These are phyloP conservation scores for Boletellus deceptivus DNA, from an alignment of 1,284 basidiomycete species.

Conservation along the genomic window DNA sequence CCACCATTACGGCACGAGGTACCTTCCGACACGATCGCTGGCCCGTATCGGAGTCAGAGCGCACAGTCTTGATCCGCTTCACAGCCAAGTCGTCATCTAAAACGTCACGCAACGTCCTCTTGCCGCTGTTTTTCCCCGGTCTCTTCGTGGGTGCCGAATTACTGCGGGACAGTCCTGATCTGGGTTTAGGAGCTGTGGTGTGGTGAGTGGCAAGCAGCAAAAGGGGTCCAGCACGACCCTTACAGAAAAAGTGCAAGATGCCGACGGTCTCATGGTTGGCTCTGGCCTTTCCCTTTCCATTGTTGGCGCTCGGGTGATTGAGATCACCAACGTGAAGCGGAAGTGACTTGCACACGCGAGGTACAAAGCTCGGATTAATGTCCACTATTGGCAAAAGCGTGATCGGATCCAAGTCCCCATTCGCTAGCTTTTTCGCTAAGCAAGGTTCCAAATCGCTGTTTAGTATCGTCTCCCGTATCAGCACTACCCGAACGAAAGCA, in stretches of 20 bases:
- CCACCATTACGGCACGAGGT: slow-evolving; percentile 19
- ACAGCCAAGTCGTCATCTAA: slow-evolving; percentile 60
- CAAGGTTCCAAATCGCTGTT: slow-evolving; percentile 61
- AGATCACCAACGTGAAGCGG: slow-evolving; percentile 34
- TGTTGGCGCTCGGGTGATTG: slow-evolving; percentile 33
- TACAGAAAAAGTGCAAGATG: slow-evolving; percentile 65
- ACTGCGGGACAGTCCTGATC: slow-evolving; percentile 27
- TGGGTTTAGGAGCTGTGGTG: slow-evolving; percentile 48
- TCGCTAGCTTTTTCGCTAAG: slow-evolving; percentile 66
- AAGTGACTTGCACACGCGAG: slow-evolving; percentile 43
- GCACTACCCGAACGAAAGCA: slow-evolving; percentile 1
- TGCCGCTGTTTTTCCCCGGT: slow-evolving; percentile 63
- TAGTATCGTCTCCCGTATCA: too few species aligned
- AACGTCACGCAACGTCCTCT: slow-evolving; percentile 65
- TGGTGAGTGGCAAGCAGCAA: slow-evolving; percentile 27
- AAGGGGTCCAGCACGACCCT: slow-evolving; percentile 28
- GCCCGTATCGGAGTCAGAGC: slow-evolving; percentile 17
- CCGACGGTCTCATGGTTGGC: slow-evolving; percentile 39
- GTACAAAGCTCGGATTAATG: slow-evolving; percentile 70
- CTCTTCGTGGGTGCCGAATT: slow-evolving; percentile 33
- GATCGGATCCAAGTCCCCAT: slow-evolving; percentile 79
- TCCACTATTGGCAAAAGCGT: slow-evolving; percentile 73
- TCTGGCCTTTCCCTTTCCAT: slow-evolving; percentile 41
- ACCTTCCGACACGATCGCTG: slow-evolving; percentile 35
- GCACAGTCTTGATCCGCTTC: slow-evolving; percentile 47